phyloP scores from a whole-genome alignment of 768 basidiomycete genomes.

The Xanthoconium purpureum region DNA sequence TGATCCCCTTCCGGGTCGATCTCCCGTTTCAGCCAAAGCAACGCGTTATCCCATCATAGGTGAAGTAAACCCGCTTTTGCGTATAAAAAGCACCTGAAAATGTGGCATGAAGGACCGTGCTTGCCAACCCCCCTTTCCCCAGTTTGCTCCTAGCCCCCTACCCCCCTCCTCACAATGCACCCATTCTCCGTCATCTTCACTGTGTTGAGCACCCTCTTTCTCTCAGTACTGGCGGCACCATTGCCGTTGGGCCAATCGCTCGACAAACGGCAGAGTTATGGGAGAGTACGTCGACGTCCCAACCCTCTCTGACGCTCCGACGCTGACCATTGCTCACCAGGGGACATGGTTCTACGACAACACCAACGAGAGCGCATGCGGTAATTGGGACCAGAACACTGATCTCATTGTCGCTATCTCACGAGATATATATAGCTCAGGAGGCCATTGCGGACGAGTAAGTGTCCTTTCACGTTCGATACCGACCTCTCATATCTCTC shows the following conservation, averaged over 20 bases:
- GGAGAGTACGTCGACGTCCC: slow-evolving; percentile 44
- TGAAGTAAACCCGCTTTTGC: slow-evolving; percentile 28
- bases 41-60: slow-evolving; percentile 19
- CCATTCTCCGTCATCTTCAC: slow-evolving; percentile 27
- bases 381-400: slow-evolving; percentile 43
- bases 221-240: slow-evolving; percentile 41
- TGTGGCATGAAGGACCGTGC: background rate
- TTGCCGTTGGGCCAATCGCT: slow-evolving; percentile 33
- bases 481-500: slow-evolving; percentile 8
- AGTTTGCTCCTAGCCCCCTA: background rate
- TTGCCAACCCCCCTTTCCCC: slow-evolving; percentile 1
- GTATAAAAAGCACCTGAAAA: slow-evolving; percentile 27
- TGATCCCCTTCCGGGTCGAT: slow-evolving; percentile 33
- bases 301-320: background rate
- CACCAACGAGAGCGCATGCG: slow-evolving; percentile 54
- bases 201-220: slow-evolving; percentile 42
- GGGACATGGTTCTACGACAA: slow-evolving; percentile 65
- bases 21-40: slow-evolving; percentile 21
- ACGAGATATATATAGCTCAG: slow-evolving; percentile 48
- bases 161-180: slow-evolving; percentile 15
- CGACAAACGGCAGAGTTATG: slow-evolving; percentile 49
- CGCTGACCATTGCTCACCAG: slow-evolving; percentile 34
- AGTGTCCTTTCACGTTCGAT: slow-evolving; percentile 13
- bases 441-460: slow-evolving; percentile 61
- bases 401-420: slow-evolving; percentile 65